Conservation (phyloP, 129 eudicot genomes). For the Centaurea solstitialis region DNA sequence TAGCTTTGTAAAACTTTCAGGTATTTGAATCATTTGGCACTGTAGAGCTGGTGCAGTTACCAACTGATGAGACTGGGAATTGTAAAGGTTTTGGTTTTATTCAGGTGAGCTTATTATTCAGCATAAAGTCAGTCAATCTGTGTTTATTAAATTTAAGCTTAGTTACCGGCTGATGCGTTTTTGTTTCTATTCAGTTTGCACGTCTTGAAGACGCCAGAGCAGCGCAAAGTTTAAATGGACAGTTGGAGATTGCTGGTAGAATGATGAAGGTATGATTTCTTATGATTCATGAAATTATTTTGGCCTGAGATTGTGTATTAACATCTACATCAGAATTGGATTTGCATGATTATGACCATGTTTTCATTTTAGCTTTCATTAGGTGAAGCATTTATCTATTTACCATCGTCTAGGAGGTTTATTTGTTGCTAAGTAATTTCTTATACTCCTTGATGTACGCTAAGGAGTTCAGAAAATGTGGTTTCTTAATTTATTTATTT, state of each 20-base stretch:
- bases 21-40: conserved; percentile 90
- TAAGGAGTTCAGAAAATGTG: conserved; percentile 3
- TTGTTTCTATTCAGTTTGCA: conserved; percentile 60
- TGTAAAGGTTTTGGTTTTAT: conserved; percentile 95
- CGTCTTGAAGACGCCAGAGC: conserved; percentile 83
- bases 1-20: conserved; percentile 35
- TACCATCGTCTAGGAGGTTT: neutral
- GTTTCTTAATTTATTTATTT: neutral
- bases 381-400: neutral
- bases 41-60: conserved; percentile 89
- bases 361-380: neutral
- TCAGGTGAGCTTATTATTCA: conserved; percentile 57
- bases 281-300: neutral
- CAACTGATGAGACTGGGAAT: conserved; percentile 76
- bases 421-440: neutral
- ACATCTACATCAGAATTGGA: neutral
- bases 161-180: neutral
- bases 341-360: neutral
- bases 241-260: conserved; percentile 91
- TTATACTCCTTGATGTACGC: neutral
- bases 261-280: conserved; percentile 63
- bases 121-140: neutral
- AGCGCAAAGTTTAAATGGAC: conserved; percentile 82
- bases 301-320: neutral
- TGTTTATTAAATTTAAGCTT: neutral